Conservation (phyloP, 2,329 filamentous ascomycete species). For the Juglanconis sp. region DNA sequence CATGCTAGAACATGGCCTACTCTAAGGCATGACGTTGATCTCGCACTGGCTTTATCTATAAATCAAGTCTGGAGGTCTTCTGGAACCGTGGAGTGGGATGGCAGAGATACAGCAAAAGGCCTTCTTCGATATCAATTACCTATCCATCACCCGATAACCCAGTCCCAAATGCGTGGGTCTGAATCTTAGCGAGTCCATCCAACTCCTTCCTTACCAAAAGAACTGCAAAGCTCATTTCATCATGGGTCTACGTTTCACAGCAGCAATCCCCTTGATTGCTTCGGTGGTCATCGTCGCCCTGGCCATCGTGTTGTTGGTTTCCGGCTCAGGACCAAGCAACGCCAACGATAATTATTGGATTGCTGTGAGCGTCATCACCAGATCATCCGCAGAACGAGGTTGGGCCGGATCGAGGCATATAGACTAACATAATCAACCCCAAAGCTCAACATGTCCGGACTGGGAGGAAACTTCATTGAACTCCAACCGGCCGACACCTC, state of each 20-base stretch:
- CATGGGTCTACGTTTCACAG: conserved; percentile 5
- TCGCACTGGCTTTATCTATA: no score
- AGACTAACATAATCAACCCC: not conserved
- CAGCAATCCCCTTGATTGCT: not conserved
- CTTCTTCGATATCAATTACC: no score
- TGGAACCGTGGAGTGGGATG: no score
- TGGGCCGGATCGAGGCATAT: not conserved
- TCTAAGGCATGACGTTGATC: no score
- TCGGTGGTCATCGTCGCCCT: conserved; percentile 5
- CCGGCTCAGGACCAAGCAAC: conserved; percentile 2
- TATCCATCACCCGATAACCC: no score
- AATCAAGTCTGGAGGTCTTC: no score
- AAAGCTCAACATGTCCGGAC: conserved; percentile 20
- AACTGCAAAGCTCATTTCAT: not conserved
- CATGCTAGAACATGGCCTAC: no score
- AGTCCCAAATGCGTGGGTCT: no score
- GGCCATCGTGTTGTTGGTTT: conserved; percentile 1
- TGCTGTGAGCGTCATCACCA: not conserved
- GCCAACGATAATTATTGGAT: conserved; percentile 7
- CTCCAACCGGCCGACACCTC: conserved; percentile 14
- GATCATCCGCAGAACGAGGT: not conserved
- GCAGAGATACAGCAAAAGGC: no score
- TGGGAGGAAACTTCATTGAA: conserved; percentile 19
- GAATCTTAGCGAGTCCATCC: not conserved
- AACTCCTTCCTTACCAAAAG: not conserved